Conservation (phyloP, 1,284 basidiomycete species). For the Ceratobasidium theobromae region DNA sequence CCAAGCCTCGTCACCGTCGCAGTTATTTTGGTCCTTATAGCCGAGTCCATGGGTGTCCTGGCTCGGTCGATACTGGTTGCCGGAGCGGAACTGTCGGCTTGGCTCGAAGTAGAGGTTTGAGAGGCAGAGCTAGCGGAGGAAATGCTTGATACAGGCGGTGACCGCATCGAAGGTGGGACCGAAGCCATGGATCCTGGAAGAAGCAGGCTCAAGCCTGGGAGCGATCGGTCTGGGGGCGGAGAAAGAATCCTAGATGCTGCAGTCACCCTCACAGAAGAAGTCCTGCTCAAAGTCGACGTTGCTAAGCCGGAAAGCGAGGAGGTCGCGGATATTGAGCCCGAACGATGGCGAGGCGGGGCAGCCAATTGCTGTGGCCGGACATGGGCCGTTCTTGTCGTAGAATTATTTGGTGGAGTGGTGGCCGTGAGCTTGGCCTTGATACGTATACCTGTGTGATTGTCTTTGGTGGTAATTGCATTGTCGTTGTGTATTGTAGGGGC, state of each 20-base stretch:
- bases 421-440: constrained; percentile 7
- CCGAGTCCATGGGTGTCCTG: constrained; percentile 5
- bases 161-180: not conserved
- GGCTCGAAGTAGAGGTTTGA: not conserved
- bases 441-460: not conserved
- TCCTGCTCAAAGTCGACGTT: constrained; percentile 2
- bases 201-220: not conserved
- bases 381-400: not conserved
- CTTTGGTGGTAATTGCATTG: not conserved
- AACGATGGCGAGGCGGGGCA: not conserved
- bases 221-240: not conserved
- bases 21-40: not conserved
- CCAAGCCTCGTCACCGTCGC: not conserved
- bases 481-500: not conserved
- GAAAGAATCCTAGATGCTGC: constrained; percentile 10
- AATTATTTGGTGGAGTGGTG: not conserved
- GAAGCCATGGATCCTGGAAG: not conserved
- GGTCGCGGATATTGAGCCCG: constrained; percentile 5
- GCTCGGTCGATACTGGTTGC: not conserved
- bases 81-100: not conserved
- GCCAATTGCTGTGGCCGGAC: not conserved
- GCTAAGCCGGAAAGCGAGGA: constrained; percentile 9
- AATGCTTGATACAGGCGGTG: constrained; percentile 5
- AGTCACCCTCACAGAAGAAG: constrained; percentile 1
- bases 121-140: constrained; percentile 12